Conservation (phyloP, 2,329 filamentous ascomycete species). For the Aspergillus sojae region DNA sequence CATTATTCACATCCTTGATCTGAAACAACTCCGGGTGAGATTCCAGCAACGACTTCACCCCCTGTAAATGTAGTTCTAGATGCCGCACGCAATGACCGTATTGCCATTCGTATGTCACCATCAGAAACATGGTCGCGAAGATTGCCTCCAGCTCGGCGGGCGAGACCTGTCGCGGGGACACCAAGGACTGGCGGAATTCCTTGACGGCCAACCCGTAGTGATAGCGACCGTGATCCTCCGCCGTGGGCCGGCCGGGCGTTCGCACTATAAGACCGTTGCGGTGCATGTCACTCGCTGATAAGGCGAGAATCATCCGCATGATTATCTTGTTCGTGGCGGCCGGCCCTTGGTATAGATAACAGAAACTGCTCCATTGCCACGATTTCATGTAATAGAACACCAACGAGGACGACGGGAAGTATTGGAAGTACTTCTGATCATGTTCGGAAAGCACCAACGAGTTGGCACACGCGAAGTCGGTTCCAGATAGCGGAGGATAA, state of each 20-base stretch:
- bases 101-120: slow-evolving; percentile 41
- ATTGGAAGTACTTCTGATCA: slow-evolving; percentile 38
- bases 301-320: slow-evolving; percentile 44
- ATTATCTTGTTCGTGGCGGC: slow-evolving; percentile 39
- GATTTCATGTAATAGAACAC: slow-evolving; percentile 41
- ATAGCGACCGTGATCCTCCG: slow-evolving; percentile 35
- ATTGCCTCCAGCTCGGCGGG: slow-evolving; percentile 36
- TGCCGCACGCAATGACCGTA: slow-evolving; percentile 38
- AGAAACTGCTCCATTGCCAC: slow-evolving; percentile 42
- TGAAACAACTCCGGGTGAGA: slow-evolving; percentile 37
- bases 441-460: slow-evolving; percentile 37
- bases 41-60: slow-evolving; percentile 39
- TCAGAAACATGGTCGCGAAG: slow-evolving; percentile 41
- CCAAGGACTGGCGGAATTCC: slow-evolving; percentile 39
- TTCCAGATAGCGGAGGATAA: slow-evolving; percentile 26
- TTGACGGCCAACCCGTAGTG: slow-evolving; percentile 41
- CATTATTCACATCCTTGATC: slow-evolving; percentile 32
- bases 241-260: slow-evolving; percentile 30
- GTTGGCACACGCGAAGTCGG: slow-evolving; percentile 33
- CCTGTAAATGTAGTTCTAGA: slow-evolving; percentile 40
- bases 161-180: slow-evolving; percentile 31
- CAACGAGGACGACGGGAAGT: slow-evolving; percentile 37
- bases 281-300: slow-evolving; percentile 42
- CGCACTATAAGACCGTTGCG: slow-evolving; percentile 31
- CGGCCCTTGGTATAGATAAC: slow-evolving; percentile 40